Evolutionary conservation across 2,329 filamentous ascomycete genomes (phyloP), one percentile per base, ranked within the genome.

Genomic region (Aspergillus carbonarius): DNA sequence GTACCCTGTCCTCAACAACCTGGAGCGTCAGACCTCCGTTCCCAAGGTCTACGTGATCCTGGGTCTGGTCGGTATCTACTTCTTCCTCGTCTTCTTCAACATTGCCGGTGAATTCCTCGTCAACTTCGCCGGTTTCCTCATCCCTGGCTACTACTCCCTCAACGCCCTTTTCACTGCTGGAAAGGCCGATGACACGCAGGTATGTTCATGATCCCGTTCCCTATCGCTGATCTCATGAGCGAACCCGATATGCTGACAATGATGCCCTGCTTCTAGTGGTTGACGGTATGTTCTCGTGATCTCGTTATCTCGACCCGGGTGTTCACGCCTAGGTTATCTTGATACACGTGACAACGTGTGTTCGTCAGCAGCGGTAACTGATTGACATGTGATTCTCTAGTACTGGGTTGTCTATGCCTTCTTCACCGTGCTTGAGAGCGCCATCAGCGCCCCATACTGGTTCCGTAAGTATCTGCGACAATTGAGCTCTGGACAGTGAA

Each of bases 71-170:
- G 85, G 83, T 59, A 79, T 88, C 62, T 88, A 88, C 81, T 87
- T 87, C 79, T 88, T 88, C 82, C 79, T 88, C 56, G 81, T 88
- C 76, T 88, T 88, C 79, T 88, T 88, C 80, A 88, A 88, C 80
- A 88, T 88, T 65, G 86, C 83, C 62, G 86, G 86, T 75, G 83
- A 85, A 70, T 88, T 88, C 76, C 81, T 88, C 59, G 85, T 88
- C 72, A 88, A 88, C 78, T 81, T 86, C 69, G 85, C 85, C 61
- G 86, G 86, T 61, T 88, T 88, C 74, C 72, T 85, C 63, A 78
- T 88, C 62, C 86, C 86, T 48, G 84, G 82, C 64, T 88, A 88
- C 79, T 88, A 88, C 76, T 88, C 85, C 25, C 79, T 88, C 56
- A 78, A 84, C 65, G 86, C 86, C 34, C 76, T 88, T 64, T 88